A percentile compares a stretch with the other conserved stretches of the same genome.
Conservation (phyloP, 208 protist genomes). For the Novymonas esmeraldas region DNA sequence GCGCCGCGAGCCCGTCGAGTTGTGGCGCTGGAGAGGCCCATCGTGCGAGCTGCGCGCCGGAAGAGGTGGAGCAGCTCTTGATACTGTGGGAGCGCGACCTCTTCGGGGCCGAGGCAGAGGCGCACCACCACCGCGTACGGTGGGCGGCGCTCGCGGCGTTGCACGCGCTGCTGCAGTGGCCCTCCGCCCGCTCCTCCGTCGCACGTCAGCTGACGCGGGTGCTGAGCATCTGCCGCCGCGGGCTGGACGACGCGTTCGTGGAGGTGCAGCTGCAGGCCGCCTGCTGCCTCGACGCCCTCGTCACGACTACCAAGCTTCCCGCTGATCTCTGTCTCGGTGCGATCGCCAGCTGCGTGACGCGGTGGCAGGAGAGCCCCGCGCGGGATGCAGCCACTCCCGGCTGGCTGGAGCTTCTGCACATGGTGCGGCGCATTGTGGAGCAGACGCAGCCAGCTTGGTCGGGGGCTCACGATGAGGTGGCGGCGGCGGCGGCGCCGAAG, state of each 20-base stretch:
- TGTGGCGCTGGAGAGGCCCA: not conserved
- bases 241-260: slow-evolving; percentile 81
- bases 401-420: slow-evolving; percentile 58
- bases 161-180: slow-evolving; percentile 26
- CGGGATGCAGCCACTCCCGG: slow-evolving; percentile 42
- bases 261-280: slow-evolving; percentile 70
- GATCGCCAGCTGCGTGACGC: slow-evolving; percentile 44
- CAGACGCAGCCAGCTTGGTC: not conserved
- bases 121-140: slow-evolving; percentile 53
- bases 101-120: slow-evolving; percentile 18
- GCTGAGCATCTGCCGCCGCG: slow-evolving; percentile 41
- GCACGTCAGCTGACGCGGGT: slow-evolving; percentile 43
- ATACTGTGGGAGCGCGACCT: slow-evolving; percentile 33
- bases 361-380: slow-evolving; percentile 43
- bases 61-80: slow-evolving; percentile 22
- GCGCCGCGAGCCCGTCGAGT: not conserved
- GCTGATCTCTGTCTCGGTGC: slow-evolving; percentile 48
- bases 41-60: slow-evolving; percentile 7
- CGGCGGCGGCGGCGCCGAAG: not conserved
- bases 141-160: slow-evolving; percentile 37
- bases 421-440: slow-evolving; percentile 50
- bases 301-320: slow-evolving; percentile 21
- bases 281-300: slow-evolving; percentile 30
- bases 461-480: not conserved
- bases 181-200: slow-evolving; percentile 21